Base-by-base conservation (phyloP, 116 monocot species). In the Zostera marina region DNA sequence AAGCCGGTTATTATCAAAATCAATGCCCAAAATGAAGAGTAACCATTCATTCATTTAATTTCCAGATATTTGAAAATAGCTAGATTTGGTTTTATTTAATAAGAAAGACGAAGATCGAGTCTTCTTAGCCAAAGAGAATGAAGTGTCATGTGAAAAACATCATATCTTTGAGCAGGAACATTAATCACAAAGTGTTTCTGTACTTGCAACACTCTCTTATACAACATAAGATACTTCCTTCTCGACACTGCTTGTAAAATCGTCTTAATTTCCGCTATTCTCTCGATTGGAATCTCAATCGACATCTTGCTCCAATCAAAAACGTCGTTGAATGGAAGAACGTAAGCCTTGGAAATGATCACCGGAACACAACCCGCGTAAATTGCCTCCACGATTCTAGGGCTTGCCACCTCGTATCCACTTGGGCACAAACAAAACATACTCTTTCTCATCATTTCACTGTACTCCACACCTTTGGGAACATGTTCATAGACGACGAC, bases 71-170 rank as follows among this genome's bases (percentile, higher is more conserved):
- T n/a, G n/a, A n/a, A n/a, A n/a, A n/a, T n/a, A n/a, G n/a, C n/a
- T n/a, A n/a, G n/a, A n/a, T n/a, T n/a, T n/a, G n/a, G n/a, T n/a
- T n/a, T n/a, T n/a, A n/a, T n/a, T 62, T 47, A 62, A 25, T 62
- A 62, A 32, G 22, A 26, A 25, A 82, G 54, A 54, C 59, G 63
- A 17, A 82, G 43, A 63, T 87, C 81, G 11, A 87, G 66, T 67
- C 81, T 56, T 40, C 86, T 66, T 8, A 87, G 47, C 81, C 86
- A 87, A 0, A 87, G 15, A 0, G 86, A 87, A 61, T 87, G 86
- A 38, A 87, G 52, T 14, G 73, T 56, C 86, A 87, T 87, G 17
- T 68, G 62, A 45, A 87, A 59, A 44, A 75, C 40, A 25, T 87
- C 81, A 20, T 68, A 87, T 21, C 76, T 72, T 65, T 65, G 25